Percentiles rank a stretch among this genome's conserved stretches.
Conservation (phyloP, 768 basidiomycete genomes). For the Terana coerulea region DNA sequence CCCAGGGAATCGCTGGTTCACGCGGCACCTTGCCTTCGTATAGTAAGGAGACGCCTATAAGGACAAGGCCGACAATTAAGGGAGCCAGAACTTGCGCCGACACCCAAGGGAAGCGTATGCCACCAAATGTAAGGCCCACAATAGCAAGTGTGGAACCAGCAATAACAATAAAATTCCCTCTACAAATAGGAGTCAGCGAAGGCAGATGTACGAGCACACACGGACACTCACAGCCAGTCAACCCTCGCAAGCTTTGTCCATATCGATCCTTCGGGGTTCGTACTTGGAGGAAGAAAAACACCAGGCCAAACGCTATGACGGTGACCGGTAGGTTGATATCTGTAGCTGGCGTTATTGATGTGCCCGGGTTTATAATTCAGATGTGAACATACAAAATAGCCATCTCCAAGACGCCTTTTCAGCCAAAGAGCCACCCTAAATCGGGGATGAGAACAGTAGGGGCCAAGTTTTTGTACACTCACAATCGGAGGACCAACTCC, state of each 20-base stretch:
- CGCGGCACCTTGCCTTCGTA: constrained; percentile 13
- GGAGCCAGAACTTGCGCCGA: constrained; percentile 36
- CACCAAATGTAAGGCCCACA: constrained; percentile 39
- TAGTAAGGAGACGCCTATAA: constrained; percentile 23
- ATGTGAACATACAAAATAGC: constrained; percentile 22
- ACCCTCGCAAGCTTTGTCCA: constrained; percentile 27
- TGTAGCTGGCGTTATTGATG: constrained; percentile 1
- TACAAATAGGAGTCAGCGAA: constrained; percentile 3
- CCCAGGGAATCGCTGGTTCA: constrained; percentile 18
- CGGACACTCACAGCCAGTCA: constrained; percentile 32
- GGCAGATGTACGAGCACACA: background rate
- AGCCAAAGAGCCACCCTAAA: constrained; percentile 18
- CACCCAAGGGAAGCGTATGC: constrained; percentile 35
- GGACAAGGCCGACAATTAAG: constrained; percentile 33
- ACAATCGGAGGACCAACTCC: constrained; percentile 13
- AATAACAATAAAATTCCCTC: constrained; percentile 33
- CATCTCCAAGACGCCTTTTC: constrained; percentile 27
- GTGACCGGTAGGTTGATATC: constrained; percentile 33
- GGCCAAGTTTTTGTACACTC: background rate
- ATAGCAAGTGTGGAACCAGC: constrained; percentile 25
- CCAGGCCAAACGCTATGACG: background rate
- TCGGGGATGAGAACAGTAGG: background rate
- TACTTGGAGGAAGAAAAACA: constrained; percentile 6
- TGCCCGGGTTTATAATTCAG: background rate
- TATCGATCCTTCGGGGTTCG: constrained; percentile 26